These are phyloP conservation scores for Solanum pennellii DNA, from an alignment of 257 asterid genomes.

Conservation along the genomic window DNA sequence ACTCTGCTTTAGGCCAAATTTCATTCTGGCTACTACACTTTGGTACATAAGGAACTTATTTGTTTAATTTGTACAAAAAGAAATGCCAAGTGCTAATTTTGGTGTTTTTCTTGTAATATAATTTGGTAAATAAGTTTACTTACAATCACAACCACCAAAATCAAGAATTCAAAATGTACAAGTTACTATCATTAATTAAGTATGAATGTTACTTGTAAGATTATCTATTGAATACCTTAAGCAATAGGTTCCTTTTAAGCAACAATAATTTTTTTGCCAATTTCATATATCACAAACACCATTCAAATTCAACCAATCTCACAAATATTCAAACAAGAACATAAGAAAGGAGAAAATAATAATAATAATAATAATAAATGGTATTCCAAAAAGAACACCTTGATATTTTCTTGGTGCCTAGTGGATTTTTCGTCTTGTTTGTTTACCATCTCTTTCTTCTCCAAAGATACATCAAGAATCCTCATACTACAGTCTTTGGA, in stretches of 20 bases:
- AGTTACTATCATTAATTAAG: background rate
- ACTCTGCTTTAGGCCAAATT: background rate
- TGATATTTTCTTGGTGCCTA: constrained; percentile 1
- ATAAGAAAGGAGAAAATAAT: background rate
- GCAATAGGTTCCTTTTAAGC: background rate
- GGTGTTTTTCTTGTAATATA: background rate
- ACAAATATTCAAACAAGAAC: background rate
- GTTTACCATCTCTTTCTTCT: constrained; percentile 4
- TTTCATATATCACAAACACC: background rate
- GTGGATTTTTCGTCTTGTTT: background rate
- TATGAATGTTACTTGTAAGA: background rate
- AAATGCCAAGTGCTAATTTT: background rate
- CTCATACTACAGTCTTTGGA: background rate
- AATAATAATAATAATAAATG: background rate
- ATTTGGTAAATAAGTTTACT: background rate
- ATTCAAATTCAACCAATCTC: background rate
- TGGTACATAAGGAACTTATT: background rate
- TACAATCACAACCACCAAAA: background rate
- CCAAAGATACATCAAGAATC: background rate
- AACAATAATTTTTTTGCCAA: background rate
- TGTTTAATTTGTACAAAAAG: background rate
- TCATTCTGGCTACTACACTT: background rate
- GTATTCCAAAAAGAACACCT: background rate
- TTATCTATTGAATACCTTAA: background rate
- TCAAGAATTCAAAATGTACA: background rate